phyloP scores from a whole-genome alignment of 164 flowering plant species.

The Tetracentron sinense region DNA sequence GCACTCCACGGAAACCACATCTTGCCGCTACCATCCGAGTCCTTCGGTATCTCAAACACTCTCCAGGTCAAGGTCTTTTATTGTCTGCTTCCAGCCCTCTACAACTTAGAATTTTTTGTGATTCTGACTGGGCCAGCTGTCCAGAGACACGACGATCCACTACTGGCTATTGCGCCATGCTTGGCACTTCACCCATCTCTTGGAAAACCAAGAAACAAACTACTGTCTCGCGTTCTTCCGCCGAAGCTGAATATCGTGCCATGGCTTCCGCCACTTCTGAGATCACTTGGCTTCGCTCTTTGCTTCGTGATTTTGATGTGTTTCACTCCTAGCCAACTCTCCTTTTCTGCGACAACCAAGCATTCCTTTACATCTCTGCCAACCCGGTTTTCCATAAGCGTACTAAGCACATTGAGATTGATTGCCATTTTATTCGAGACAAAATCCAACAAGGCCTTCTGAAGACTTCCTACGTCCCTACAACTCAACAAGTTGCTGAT shows the following conservation, averaged over 20 bases:
- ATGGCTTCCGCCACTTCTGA: conserved; percentile 4
- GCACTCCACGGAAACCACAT: background rate
- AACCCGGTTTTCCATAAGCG: background rate
- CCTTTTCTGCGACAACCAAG: background rate
- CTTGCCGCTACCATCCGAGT: background rate
- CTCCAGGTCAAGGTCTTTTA: conserved; percentile 5
- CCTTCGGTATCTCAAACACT: background rate
- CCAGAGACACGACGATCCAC: conserved; percentile 3
- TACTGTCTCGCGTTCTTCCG: conserved; percentile 2
- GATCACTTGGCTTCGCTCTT: background rate
- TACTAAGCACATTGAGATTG: background rate
- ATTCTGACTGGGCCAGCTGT: conserved; percentile 12
- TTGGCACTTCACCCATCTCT: conserved; percentile 2
- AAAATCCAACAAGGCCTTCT: too few relatives aligned
- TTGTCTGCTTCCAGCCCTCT: background rate
- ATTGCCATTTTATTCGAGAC: too few relatives aligned
- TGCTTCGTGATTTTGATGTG: background rate
- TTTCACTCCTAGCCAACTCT: background rate
- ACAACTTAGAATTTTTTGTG: conserved; percentile 2
- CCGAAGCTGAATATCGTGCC: conserved; percentile 7
- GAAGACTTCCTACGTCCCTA: too few relatives aligned
- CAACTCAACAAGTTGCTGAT: too few relatives aligned
- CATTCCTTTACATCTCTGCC: background rate
- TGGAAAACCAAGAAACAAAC: conserved; percentile 12
- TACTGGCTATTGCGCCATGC: background rate